Conservation (phyloP, 257 asterid species). For the Nicotiana tabacum region DNA sequence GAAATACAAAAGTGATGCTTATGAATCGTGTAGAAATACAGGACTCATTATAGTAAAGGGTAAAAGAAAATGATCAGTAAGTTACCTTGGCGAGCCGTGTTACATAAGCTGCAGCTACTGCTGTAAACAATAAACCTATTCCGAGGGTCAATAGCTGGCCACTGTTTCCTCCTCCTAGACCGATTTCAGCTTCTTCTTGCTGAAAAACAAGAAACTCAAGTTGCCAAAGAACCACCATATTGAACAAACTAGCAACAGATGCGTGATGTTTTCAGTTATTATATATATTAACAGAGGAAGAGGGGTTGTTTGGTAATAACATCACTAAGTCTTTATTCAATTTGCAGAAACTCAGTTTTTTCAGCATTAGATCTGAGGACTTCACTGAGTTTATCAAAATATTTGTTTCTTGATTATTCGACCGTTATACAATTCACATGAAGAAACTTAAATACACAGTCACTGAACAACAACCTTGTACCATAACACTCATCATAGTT, state of each 20-base stretch:
- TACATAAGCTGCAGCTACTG: slow-evolving; percentile 75
- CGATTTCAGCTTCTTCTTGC: slow-evolving; percentile 81
- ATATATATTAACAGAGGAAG: neutral
- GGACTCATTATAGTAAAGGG: neutral
- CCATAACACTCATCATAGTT: neutral
- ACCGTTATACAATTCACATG: neutral
- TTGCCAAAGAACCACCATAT: neutral
- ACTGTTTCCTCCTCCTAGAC: slow-evolving; percentile 57
- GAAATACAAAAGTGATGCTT: neutral
- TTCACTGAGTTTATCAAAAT: neutral
- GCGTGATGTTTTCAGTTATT: neutral
- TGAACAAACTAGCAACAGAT: neutral
- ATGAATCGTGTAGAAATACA: neutral
- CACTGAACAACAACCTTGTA: neutral
- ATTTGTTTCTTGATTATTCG: neutral
- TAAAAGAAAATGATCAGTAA: neutral
- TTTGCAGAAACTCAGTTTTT: neutral
- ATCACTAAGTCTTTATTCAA: neutral
- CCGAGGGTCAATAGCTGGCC: slow-evolving; percentile 80
- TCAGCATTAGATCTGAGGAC: neutral
- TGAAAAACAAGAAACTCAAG: slow-evolving; percentile 18
- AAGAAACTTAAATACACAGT: neutral
- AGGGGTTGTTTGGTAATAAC: neutral
- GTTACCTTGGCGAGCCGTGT: slow-evolving; percentile 81
- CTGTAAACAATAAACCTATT: slow-evolving; percentile 71